Evolutionary conservation across 257 asterid genomes (phyloP).

Genomic region (Przewalskia tangutica): DNA sequence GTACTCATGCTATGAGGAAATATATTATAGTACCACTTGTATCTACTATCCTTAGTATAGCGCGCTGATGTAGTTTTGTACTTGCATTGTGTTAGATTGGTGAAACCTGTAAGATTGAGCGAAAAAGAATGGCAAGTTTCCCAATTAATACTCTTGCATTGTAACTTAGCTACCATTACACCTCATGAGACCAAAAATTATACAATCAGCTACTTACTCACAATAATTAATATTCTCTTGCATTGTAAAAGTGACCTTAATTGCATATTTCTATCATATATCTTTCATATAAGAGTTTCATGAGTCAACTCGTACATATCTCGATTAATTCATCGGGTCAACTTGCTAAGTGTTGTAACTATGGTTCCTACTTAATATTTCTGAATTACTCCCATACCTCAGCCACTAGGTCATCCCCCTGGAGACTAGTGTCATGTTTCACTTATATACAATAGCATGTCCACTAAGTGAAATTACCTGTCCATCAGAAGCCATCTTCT

Average conservation of each 20-base stretch:
- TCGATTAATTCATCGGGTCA: background rate
- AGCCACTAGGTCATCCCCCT: background rate
- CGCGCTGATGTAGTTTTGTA: background rate
- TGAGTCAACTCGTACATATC: background rate
- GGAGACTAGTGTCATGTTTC: background rate
- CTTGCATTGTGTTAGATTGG: background rate
- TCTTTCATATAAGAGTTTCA: background rate
- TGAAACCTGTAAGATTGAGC: background rate
- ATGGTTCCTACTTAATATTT: background rate
- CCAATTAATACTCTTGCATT: background rate
- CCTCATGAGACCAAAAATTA: background rate
- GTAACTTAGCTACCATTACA: background rate
- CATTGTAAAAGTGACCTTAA: background rate
- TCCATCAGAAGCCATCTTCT: background rate
- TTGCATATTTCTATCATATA: background rate
- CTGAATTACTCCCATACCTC: background rate
- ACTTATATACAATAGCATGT: background rate
- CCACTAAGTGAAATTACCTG: background rate
- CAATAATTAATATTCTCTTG: background rate
- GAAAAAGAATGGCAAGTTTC: background rate
- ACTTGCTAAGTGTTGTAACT: background rate
- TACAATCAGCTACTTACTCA: fast-evolving
- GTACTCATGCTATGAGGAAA: background rate
- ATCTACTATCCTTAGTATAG: background rate
- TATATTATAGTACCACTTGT: background rate